Percentiles rank a stretch among this genome's conserved stretches.
Evolutionary conservation across 768 basidiomycete species (phyloP).

Genomic region (Boletales sp.): DNA sequence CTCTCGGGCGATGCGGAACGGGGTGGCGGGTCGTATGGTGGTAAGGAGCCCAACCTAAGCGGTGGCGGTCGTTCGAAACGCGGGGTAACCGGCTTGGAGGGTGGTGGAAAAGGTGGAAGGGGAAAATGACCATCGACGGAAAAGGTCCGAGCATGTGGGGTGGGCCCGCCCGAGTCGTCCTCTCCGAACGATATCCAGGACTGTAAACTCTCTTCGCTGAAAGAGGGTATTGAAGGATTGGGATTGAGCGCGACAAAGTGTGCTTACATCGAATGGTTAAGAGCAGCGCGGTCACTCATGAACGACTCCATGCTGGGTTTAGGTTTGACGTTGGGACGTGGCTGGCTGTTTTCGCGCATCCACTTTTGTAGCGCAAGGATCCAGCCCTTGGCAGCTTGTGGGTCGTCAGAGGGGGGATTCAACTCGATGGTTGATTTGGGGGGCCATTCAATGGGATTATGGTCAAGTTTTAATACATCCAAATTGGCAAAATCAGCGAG

Average conservation of each 20-base stretch:
- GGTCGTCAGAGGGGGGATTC: constrained; percentile 39
- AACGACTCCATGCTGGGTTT: constrained; percentile 49
- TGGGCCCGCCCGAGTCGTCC: constrained; percentile 36
- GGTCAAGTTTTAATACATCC: constrained; percentile 79
- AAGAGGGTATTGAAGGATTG: constrained; percentile 5
- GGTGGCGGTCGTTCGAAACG: constrained; percentile 44
- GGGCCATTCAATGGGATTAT: constrained; percentile 95
- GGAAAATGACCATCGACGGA: constrained; percentile 60
- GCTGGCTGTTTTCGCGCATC: constrained; percentile 54
- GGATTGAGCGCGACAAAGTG: neutral
- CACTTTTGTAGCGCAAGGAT: constrained; percentile 68
- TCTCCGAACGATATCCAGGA: constrained; percentile 43
- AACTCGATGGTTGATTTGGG: constrained; percentile 54
- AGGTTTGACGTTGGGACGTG: constrained; percentile 28
- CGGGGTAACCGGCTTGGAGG: constrained; percentile 26
- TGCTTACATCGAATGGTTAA: constrained; percentile 33
- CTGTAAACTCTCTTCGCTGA: constrained; percentile 38
- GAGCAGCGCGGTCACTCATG: constrained; percentile 38
- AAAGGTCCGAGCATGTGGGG: constrained; percentile 55
- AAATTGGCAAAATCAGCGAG: constrained; percentile 68
- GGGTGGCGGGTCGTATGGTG: constrained; percentile 39
- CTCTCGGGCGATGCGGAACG: constrained; percentile 52
- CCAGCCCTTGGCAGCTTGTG: constrained; percentile 65
- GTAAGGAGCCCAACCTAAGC: constrained; percentile 45
- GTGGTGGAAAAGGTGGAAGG: constrained; percentile 28